Conservation (phyloP, 2,329 filamentous ascomycete species). For the Plenodomus tracheiphilus region DNA sequence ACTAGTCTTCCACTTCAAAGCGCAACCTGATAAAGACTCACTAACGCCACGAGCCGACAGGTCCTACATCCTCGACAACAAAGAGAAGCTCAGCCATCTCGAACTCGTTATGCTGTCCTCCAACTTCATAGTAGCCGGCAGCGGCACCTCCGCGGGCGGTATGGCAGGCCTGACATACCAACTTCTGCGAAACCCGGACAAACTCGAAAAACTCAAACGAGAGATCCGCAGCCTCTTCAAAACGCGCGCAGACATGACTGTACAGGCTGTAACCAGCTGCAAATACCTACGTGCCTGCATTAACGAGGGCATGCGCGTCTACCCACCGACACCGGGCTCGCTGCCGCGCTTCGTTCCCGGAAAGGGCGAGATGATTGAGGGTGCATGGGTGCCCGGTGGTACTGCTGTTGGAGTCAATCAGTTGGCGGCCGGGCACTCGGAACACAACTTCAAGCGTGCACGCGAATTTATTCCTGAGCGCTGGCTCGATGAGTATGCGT, state of each 20-base stretch:
- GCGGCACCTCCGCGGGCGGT: conserved; percentile 28
- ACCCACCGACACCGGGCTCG: conserved; percentile 15
- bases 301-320: conserved; percentile 19
- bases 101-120: too few species aligned
- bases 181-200: conserved; percentile 11
- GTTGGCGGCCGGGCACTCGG: conserved; percentile 15
- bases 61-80: too few species aligned
- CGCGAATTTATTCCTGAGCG: conserved; percentile 13
- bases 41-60: too few species aligned
- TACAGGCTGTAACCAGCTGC: conserved; percentile 2
- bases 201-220: conserved; percentile 10
- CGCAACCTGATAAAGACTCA: too few species aligned
- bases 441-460: conserved; percentile 21
- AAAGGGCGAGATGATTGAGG: too few species aligned
- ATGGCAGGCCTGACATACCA: conserved; percentile 9
- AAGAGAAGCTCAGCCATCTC: too few species aligned
- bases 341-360: too few species aligned
- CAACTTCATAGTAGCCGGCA: too few species aligned
- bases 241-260: conserved; percentile 12
- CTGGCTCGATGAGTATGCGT: conserved; percentile 5
- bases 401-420: conserved; percentile 21
- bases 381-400: conserved; percentile 18
- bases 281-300: conserved; percentile 19
- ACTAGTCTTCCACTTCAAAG: too few species aligned
- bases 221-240: conserved; percentile 14